phyloP scores from a whole-genome alignment of 2,329 filamentous ascomycete species.

The Rutstroemia sp. region DNA sequence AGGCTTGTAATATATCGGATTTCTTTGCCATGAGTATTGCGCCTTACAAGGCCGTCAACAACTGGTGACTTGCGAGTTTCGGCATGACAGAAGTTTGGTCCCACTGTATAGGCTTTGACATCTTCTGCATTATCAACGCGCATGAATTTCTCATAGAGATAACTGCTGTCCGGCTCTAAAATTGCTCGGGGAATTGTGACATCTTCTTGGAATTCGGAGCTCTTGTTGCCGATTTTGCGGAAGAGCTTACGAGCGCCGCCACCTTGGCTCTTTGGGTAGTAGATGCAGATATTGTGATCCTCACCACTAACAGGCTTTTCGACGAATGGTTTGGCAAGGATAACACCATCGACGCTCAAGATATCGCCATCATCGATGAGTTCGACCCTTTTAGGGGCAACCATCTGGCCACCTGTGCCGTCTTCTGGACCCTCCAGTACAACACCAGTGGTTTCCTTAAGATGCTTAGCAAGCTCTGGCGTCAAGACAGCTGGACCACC shows the following conservation, averaged over 20 bases:
- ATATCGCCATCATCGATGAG: slow-evolving; percentile 87
- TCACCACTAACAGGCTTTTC: slow-evolving; percentile 98
- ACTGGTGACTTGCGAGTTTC: slow-evolving; percentile 97
- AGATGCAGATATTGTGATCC: slow-evolving; percentile 98
- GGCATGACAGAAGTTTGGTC: slow-evolving; percentile 85
- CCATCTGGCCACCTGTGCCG: slow-evolving; percentile 48
- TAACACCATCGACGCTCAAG: slow-evolving; percentile 75
- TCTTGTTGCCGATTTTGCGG: slow-evolving; percentile 97
- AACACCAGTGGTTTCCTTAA: slow-evolving; percentile 75
- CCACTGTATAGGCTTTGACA: slow-evolving; percentile 97
- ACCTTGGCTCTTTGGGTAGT: slow-evolving; percentile 80
- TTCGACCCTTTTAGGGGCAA: slow-evolving; percentile 60
- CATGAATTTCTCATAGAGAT: slow-evolving; percentile 96
- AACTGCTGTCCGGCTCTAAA: slow-evolving; percentile 73
- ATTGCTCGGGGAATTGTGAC: slow-evolving; percentile 73
- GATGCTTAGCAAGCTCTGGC: slow-evolving; percentile 69
- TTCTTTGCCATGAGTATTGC: slow-evolving; percentile 96
- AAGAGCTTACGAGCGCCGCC: slow-evolving; percentile 90
- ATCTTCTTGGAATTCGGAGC: slow-evolving; percentile 82
- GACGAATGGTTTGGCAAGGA: slow-evolving; percentile 88
- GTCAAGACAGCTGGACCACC: slow-evolving; percentile 77
- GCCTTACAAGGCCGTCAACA: slow-evolving; percentile 88
- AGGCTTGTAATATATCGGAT: slow-evolving; percentile 89
- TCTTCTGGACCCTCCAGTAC: slow-evolving; percentile 62
- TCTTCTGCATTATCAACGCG: slow-evolving; percentile 95